Evolutionary conservation across 169 alveolate species (phyloP), one percentile per base, ranked within the genome.

Genomic region (Cryptosporidium meleagridis): DNA sequence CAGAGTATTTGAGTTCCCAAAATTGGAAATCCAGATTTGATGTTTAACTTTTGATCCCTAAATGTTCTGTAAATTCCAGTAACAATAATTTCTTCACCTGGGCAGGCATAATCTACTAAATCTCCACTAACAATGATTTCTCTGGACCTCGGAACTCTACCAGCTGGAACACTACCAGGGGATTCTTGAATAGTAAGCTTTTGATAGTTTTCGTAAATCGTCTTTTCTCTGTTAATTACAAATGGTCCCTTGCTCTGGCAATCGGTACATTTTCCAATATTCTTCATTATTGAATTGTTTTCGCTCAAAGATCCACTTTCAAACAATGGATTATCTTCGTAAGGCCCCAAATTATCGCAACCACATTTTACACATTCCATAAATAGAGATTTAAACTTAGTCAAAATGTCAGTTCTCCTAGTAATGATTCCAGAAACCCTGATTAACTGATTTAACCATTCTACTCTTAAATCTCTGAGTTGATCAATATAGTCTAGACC

Each of bases 81-180:
- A 0, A 98, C 95, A 86, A 97, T 99, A 33, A 98, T 98, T 86
- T 97, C 99, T 91, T 99, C 99, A n/a, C 99, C 99, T 21, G 99
- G 99, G 53, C 99, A 94, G 29, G 98, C 99, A 16, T 95, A 87
- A 92, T 99, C 99, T 5, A 99, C 99, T 75, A 97, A 91, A 92
- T 99, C 99, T 55, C 98, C 99, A 12, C 96, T 93, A 12, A 99
- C 95, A 37, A 98, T 94, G 1, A 98, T 98, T 87, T 97, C 99
- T 59, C 98, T 96, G 91, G 97, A 97, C 65, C 99, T 95, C n/a
- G 99, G 99, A 21, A 98, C 99, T 85, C 99, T 92, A 16, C 99
- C 99, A 21, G 99, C 99, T 12, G 99, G 99, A n/a, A 98, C 99
- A 61, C 97, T 93, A 44, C 98, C 98, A 53, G 99, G 99, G 7